Percentiles rank a stretch among this genome's conserved stretches.
Conservation (phyloP, 2,329 filamentous ascomycete species). For the Neonectria hederae region DNA sequence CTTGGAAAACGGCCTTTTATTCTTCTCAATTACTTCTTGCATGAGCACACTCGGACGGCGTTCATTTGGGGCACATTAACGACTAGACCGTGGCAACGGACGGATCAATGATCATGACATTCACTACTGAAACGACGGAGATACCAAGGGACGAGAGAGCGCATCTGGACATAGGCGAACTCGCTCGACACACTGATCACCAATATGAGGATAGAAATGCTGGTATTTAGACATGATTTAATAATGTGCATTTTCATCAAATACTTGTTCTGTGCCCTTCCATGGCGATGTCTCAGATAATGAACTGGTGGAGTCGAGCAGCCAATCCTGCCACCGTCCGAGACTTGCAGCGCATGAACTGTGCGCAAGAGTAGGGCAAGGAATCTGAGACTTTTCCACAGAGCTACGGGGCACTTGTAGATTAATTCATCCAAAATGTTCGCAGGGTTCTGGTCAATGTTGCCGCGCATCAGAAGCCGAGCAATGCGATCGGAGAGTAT, state of each 20-base stretch:
- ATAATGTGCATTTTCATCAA: constrained; percentile 12
- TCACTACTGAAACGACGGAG: constrained; percentile 26
- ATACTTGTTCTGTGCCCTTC: background rate
- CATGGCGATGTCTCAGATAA: background rate
- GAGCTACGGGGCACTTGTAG: background rate
- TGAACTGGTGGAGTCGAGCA: background rate
- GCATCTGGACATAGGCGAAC: background rate
- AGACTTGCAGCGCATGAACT: background rate
- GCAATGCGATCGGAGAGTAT: too few species aligned
- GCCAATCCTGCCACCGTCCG: background rate
- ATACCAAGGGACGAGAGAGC: constrained; percentile 6
- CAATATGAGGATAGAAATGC: background rate
- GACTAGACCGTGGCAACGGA: constrained; percentile 38
- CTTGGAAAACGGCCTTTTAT: background rate
- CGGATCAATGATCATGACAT: constrained; percentile 40
- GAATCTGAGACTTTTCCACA: background rate
- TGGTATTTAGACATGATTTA: constrained; percentile 11
- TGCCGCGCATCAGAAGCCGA: too few species aligned
- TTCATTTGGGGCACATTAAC: constrained; percentile 32
- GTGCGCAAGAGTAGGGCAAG: background rate
- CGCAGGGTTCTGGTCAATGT: too few species aligned
- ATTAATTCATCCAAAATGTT: background rate
- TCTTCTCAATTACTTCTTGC: constrained; percentile 10
- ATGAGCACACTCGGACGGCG: constrained; percentile 31
- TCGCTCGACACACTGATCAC: constrained; percentile 1